Evolutionary conservation across 768 basidiomycete genomes (phyloP).

Genomic region (Rickenella mellea): DNA sequence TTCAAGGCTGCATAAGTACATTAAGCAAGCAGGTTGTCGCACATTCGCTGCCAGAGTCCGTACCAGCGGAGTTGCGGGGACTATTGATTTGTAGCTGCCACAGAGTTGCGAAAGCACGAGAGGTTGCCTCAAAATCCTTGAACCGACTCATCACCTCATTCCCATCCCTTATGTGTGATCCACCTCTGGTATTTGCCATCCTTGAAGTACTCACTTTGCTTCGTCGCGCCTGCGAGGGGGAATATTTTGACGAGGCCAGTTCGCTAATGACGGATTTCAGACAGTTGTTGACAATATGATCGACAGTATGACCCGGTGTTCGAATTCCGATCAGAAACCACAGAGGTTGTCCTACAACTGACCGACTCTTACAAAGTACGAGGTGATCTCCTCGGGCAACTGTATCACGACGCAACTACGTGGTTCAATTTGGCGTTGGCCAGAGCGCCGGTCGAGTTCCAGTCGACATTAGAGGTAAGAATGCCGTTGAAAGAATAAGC

Average conservation of each 20-base stretch:
- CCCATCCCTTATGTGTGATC: constrained; percentile 90
- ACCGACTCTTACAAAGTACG: constrained; percentile 81
- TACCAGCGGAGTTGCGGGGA: constrained; percentile 66
- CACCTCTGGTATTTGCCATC: constrained; percentile 77
- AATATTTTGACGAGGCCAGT: constrained; percentile 81
- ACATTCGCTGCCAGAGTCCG: constrained; percentile 61
- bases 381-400: constrained; percentile 70
- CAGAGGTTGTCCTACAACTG: constrained; percentile 65
- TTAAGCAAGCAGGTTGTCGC: constrained; percentile 67
- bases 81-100: constrained; percentile 77
- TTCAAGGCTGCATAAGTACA: constrained; percentile 62
- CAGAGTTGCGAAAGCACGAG: constrained; percentile 71
- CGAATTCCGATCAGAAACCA: constrained; percentile 72
- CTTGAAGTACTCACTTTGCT: constrained; percentile 87
- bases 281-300: background rate
- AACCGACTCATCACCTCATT: constrained; percentile 83
- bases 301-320: constrained; percentile 79
- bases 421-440: constrained; percentile 88
- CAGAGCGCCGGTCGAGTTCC: constrained; percentile 85
- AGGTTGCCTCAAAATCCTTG: constrained; percentile 75
- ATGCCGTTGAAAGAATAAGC: constrained; percentile 2
- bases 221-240: constrained; percentile 81
- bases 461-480: constrained; percentile 81
- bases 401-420: constrained; percentile 61
- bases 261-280: background rate